Base-by-base conservation (phyloP, 192 early-diverging fungal genomes). In the Podila epigama region DNA sequence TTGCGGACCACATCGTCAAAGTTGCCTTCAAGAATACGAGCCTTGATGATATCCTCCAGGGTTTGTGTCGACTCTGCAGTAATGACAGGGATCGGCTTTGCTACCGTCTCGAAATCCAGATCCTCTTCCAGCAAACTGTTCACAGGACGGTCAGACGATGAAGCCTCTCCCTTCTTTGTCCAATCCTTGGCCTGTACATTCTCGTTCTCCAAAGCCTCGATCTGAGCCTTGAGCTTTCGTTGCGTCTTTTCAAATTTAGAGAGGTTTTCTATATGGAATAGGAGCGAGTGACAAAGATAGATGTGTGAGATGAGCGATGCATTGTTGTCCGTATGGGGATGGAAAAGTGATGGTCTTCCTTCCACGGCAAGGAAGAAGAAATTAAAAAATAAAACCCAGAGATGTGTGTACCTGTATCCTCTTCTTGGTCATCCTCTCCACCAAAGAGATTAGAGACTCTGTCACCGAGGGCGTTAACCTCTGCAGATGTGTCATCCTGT, bases 1-100 rank as follows among this genome's bases (percentile, higher is more conserved):
- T 95, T 95, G 59, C 97, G 91, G 37, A 91, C 92, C 4, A 99
- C 97, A 72, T 98, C 96, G 82, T 98, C 94, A 84, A 91, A 99
- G 69, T 92, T 87, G 69, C 72, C 82, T 58, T 95, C 96, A 36
- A 94, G 72, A 75, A 99, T 97, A 31, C 97, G 92, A 56, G 89
- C 88, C 79, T 93, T 94, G 82, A 99, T 99, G 60, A 97, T 72
- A 56, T 98, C 97, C 71, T 97, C 97, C 13, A 99, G 85, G 6
- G 93, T 86, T 55, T 86, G 77, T 8, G 96, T 98, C 0, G 83
- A 79, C 78, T 98, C 96, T 75, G 95, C 92, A 2, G 97, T 98
- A 35, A 97, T 92, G 15, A 97, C 91, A 15, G 97, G 97, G 0
- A 96, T 94, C 3, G 97, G 95, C 82, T 97, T 97, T 40, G 90